phyloP scores from a whole-genome alignment of 2,329 filamentous ascomycete genomes.

The Aaosphaeria arxii region DNA sequence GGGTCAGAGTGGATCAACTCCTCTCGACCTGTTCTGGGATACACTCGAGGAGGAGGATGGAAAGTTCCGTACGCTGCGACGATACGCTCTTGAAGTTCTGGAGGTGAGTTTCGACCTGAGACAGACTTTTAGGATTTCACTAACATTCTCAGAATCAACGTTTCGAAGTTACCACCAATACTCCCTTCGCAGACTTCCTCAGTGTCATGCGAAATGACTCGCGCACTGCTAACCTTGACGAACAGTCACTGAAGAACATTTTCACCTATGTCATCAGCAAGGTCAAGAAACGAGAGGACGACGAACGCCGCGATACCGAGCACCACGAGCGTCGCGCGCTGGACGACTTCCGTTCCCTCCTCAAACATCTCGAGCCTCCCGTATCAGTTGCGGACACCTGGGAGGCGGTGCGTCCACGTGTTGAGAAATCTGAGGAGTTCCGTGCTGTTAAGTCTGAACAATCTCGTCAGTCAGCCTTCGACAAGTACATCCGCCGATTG shows the following conservation, averaged over 20 bases:
- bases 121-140: background rate
- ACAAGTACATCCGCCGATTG: conserved; percentile 87
- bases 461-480: conserved; percentile 77
- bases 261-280: conserved; percentile 89
- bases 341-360: conserved; percentile 77
- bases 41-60: conserved; percentile 90
- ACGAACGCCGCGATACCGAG: conserved; percentile 78
- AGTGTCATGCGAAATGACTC: conserved; percentile 79
- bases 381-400: conserved; percentile 76
- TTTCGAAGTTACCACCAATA: conserved; percentile 84
- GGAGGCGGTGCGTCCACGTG: conserved; percentile 77
- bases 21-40: conserved; percentile 95
- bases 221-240: conserved; percentile 82
- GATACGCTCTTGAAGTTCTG: conserved; percentile 82
- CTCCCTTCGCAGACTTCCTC: conserved; percentile 84
- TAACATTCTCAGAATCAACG: conserved; percentile 68
- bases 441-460: conserved; percentile 80
- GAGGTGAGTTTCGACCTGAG: conserved; percentile 56
- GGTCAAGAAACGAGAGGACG: conserved; percentile 74
- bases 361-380: conserved; percentile 88
- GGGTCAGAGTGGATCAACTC: conserved; percentile 78
- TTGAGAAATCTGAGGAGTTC: conserved; percentile 82
- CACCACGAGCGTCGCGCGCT: conserved; percentile 80
- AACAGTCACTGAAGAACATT: conserved; percentile 73
- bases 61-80: conserved; percentile 74